Conservation (phyloP, 805 yeast species). For the Clavispora fructus region DNA sequence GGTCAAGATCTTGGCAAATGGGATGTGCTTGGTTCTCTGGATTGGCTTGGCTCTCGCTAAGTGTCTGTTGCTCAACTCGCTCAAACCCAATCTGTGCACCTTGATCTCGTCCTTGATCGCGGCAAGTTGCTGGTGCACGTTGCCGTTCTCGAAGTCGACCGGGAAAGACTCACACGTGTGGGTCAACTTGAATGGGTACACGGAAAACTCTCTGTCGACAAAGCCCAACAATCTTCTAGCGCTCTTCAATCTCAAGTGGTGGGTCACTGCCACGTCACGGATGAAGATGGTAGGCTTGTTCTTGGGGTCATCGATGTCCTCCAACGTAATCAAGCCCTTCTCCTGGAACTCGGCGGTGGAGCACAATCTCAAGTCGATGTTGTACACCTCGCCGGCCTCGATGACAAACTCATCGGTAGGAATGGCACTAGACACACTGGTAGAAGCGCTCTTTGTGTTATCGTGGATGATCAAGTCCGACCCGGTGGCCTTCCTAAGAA, state of each 20-base stretch:
- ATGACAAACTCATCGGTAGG: conserved; percentile 73
- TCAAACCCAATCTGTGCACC: conserved; percentile 66
- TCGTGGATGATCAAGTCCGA: conserved; percentile 13
- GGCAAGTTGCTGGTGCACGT: conserved; percentile 37
- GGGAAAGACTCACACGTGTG: conserved; percentile 65
- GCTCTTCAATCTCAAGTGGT: conserved; percentile 69
- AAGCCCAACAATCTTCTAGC: conserved; percentile 66
- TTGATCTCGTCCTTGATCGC: conserved; percentile 49
- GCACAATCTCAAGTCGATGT: conserved; percentile 77
- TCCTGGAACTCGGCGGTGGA: conserved; percentile 51
- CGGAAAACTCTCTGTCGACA: conserved; percentile 72
- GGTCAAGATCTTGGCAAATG: conserved; percentile 60
- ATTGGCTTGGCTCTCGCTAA: conserved; percentile 71
- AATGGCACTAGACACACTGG: conserved; percentile 47
- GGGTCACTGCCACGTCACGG: conserved; percentile 81
- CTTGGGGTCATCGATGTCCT: conserved; percentile 57
- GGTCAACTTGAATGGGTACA: conserved; percentile 85
- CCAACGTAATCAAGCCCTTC: conserved; percentile 64
- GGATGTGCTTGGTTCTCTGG: conserved; percentile 65
- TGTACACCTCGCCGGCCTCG: conserved; percentile 78
- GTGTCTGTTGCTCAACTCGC: conserved; percentile 76
- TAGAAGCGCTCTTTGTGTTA: conserved; percentile 6
- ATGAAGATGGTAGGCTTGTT: conserved; percentile 69
- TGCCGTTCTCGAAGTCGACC: conserved; percentile 31
- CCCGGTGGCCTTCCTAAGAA: conserved; percentile 36